phyloP scores from a whole-genome alignment of 768 basidiomycete species.

The Lenzites betulinus region DNA sequence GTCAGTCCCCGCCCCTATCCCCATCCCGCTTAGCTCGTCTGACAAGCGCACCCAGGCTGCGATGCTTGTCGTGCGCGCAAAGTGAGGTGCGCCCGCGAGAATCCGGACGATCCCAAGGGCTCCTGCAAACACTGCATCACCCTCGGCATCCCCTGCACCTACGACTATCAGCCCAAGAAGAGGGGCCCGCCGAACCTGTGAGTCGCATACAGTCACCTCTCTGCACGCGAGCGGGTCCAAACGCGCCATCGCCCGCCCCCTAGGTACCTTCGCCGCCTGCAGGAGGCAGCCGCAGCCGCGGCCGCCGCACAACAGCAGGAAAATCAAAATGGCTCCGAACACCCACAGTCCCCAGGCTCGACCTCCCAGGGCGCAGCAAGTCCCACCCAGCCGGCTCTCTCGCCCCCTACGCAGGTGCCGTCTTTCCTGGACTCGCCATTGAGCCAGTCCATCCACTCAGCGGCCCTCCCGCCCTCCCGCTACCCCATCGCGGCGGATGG shows the following conservation, averaged over 20 bases:
- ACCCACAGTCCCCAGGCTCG: conserved; percentile 46
- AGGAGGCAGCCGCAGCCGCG: conserved; percentile 70
- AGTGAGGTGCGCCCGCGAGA: conserved; percentile 81
- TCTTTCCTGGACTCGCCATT: conserved; percentile 56
- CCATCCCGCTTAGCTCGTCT: conserved; percentile 26
- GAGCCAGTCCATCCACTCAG: conserved; percentile 39
- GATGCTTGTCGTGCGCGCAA: conserved; percentile 87
- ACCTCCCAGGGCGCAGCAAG: conserved; percentile 38
- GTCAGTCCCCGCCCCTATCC: conserved; percentile 44
- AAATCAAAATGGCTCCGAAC: conserved; percentile 25
- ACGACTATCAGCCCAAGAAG: conserved; percentile 93
- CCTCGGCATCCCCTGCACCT: conserved; percentile 83
- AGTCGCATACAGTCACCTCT: conserved; percentile 28
- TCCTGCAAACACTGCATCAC: conserved; percentile 87
- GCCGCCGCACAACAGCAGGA: conserved; percentile 49
- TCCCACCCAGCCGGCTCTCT: conserved; percentile 49
- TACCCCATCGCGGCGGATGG: conserved; percentile 74
- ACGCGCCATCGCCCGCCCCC: not conserved
- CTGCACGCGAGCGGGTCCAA: conserved; percentile 16
- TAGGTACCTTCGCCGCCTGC: conserved; percentile 78
- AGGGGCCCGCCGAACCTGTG: conserved; percentile 91
- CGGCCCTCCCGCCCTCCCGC: conserved; percentile 61
- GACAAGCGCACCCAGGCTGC: conserved; percentile 55
- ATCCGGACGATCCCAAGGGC: conserved; percentile 72
- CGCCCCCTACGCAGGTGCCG: conserved; percentile 37